Evolutionary conservation across 73 alveolate species (phyloP).

Genomic region (Diophrys appendiculata): DNA sequence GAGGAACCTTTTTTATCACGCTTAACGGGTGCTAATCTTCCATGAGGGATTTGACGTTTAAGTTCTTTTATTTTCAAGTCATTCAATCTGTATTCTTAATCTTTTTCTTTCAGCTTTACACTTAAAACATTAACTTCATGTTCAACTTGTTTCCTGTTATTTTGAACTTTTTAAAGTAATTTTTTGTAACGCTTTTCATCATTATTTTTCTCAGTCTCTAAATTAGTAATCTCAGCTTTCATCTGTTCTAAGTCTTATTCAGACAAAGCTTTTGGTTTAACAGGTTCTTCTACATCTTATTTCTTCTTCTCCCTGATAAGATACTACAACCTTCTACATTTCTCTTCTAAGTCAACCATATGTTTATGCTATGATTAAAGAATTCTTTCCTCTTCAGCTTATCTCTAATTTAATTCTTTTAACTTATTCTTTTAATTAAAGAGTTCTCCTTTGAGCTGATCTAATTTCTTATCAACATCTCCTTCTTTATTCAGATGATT

Average conservation of each 20-base stretch:
- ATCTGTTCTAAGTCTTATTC: slow-evolving; percentile 5
- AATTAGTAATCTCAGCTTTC: slow-evolving; percentile 30
- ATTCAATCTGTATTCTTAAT: slow-evolving; percentile 54
- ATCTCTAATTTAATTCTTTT: slow-evolving; percentile 22
- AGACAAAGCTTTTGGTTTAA: background rate
- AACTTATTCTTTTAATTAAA: slow-evolving; percentile 22
- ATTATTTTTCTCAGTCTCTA: slow-evolving; percentile 26
- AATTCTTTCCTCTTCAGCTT: slow-evolving; percentile 16
- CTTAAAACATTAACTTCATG: slow-evolving; percentile 32
- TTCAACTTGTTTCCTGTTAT: slow-evolving; percentile 19
- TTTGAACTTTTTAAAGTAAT: slow-evolving; percentile 22
- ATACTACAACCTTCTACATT: slow-evolving; percentile 29
- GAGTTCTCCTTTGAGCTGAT: slow-evolving; percentile 33
- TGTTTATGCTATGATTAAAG: slow-evolving; percentile 37
- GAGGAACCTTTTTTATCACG: too few relatives aligned
- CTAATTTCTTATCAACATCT: slow-evolving; percentile 23
- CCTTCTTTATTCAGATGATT: slow-evolving; percentile 24
- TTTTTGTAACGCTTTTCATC: slow-evolving; percentile 38
- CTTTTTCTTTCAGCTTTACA: slow-evolving; percentile 60
- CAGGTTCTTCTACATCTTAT: slow-evolving; percentile 20
- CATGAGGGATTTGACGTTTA: slow-evolving; percentile 42
- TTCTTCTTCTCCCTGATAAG: slow-evolving; percentile 26
- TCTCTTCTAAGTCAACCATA: slow-evolving; percentile 28
- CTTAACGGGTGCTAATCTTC: too few relatives aligned
- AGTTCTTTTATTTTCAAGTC: slow-evolving; percentile 61